Base-by-base conservation (phyloP, 1,284 basidiomycete species). In the Melanopsichium pennsylvanicum region DNA sequence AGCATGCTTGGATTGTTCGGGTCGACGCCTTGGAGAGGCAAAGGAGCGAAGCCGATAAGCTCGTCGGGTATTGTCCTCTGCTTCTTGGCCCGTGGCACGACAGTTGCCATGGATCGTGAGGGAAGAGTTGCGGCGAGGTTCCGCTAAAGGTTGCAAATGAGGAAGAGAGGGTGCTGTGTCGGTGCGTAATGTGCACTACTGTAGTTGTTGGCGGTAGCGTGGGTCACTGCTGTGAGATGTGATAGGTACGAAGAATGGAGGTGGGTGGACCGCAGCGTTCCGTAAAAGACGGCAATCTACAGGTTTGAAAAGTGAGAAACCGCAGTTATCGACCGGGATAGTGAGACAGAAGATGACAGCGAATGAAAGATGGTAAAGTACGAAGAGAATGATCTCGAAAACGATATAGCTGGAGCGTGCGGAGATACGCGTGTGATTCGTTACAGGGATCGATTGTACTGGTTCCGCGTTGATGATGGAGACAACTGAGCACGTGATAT, bases 41-140 rank as follows among this genome's bases (percentile, higher is more conserved):
- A 31, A 16, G 58, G 49, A 34, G 46, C 49, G 36, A 63, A 47
- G 19, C 42, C 49, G 31, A 52, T 43, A 16, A 46, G 49, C 29
- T 64, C 46, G 60, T 70, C 62, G 12, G 70, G 48, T 33, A 59
- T 44, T 39, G 57, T 70, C 45, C 62, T 61, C 43, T 68, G 70
- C 52, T 72, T 72, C 44, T 72, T 72, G 34, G 70, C 67, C 13
- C 66, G 51, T 10, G 70, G 70, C 21, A 72, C 58, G 41, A 72
- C 52, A 16, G 70, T 62, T n/a, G 66, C 70, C 70, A 72, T 72
- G 29, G 40, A 45, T 23, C 18, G 7, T 23, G 39, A 16, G 13
- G 32, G 21, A 25, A 15, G 26, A 36, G 29, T 8, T 18, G n/a
- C 7, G 13, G 27, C 27, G 27, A 36, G 34, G 5, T 36, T 36